Evolutionary conservation across 2,329 filamentous ascomycete species (phyloP), one percentile per base, ranked within the genome.

Genomic region (Periconia sp.): DNA sequence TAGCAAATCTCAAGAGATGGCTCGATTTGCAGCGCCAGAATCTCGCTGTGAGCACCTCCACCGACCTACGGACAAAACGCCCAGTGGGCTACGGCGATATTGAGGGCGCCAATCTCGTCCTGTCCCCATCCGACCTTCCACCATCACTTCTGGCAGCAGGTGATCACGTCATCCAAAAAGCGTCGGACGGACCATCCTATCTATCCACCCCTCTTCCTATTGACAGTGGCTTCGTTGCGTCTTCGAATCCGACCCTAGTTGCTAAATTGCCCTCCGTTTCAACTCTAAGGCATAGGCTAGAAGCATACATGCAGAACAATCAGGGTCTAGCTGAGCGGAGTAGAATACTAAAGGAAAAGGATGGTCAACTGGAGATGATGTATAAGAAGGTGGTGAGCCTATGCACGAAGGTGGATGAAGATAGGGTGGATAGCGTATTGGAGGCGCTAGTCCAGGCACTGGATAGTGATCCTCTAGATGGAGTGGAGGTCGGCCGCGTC

Each of bases 371-470:
- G 3, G 92, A 96, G 62, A 78, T 87, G 54, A 90, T 94, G 70
- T 96, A 96, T 66, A 82, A 91, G 18, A 88, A 87, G 54, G 89
- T 97, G 21, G 90, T 99, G 17, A 85, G 87, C 40, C 75, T 96
- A 10, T 96, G 92, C 65, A 95, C 91, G 0, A 85, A 84, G 7
- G 88, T 92, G 23, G 80, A 83, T 1, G 90, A 95, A 49, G 78
- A 80, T 7, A 82, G 89, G 44, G 88, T 97, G 11, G 94, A 97
- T 57, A 82, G 83, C 43, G 82, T 91, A 37, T 78, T 96, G 0
- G 88, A 90, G 38, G 84, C 85, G 3, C 75, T 99, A 30, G 82
- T 95, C 33, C 84, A 89, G 50, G 94, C 94, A 2, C 87, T 97
- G 3, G 92, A 96, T 71, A 95, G 91, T 61, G 92, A 96, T 66